Evolutionary conservation across 2,329 filamentous ascomycete genomes (phyloP), one percentile per base, ranked within the genome.

Genomic region (Dactylellina sp.): DNA sequence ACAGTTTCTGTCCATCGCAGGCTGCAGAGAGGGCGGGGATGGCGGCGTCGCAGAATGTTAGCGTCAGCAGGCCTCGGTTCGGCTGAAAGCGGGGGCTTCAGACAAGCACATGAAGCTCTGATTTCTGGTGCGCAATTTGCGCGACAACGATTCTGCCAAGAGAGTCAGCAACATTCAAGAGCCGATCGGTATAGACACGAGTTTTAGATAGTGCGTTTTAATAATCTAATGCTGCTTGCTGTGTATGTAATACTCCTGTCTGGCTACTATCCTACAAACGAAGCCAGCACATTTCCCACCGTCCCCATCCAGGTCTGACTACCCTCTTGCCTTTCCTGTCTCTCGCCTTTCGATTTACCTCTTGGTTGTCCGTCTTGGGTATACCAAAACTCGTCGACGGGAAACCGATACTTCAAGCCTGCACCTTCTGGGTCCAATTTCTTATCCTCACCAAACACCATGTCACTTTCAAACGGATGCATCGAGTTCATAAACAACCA

Each of bases 31-130:
- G 28, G 59, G 53, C 37, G 53, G 63, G 16, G 55, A 60, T 46
- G 12, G 16, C 44, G 32, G 28, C 44, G 25, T 59, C 52, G 49
- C 39, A 52, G 42, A 46, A 25, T 14, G 59, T 24, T 39, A 32
- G 7, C 32, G 25, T 20, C 25, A 49, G 52, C 47, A 60, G 50
- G 68, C 68, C 68, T 72, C 68, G 68, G 68, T 72, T 72, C 68
- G 68, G 68, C 68, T 72, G 68, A 72, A 72, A 61, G 37, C 65
- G 65, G 50, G 47, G 63, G 56, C n/a, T n/a, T n/a, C n/a, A n/a
- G n/a, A n/a, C 53, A 46, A 24, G 52, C 63, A 68, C 57, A 57
- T 68, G 63, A 68, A 59, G 14, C 7, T n/a, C n/a, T 24, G 25
- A 16, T 22, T 11, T 24, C 5, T 42, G 28, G 28, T n/a, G n/a